phyloP scores from a whole-genome alignment of 129 eudicot species.

The Chrysanthemum makinoi region DNA sequence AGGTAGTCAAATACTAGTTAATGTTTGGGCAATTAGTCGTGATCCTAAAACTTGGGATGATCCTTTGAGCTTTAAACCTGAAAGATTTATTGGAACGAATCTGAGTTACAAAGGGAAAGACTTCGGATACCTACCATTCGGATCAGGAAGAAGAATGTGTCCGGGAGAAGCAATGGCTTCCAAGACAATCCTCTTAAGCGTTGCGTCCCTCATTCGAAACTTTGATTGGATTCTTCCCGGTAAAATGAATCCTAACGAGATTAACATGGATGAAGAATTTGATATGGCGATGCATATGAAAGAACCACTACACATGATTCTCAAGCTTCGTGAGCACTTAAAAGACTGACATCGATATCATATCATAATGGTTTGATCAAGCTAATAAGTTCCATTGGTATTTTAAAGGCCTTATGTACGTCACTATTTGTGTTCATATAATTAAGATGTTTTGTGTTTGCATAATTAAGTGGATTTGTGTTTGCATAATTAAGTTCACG shows the following conservation, averaged over 20 bases:
- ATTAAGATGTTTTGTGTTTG: too few relatives aligned
- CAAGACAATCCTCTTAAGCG: conserved; percentile 11
- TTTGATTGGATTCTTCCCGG: conserved; percentile 26
- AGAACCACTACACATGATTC: conserved; percentile 8
- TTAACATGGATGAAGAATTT: conserved; percentile 8
- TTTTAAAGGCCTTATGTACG: too few relatives aligned
- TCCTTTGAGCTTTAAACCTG: conserved; percentile 18
- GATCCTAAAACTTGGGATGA: conserved; percentile 20
- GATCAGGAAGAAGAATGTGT: conserved; percentile 20
- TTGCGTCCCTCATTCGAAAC: conserved; percentile 20
- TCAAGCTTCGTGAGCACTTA: not conserved
- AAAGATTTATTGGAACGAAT: conserved; percentile 18
- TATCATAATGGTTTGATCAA: too few relatives aligned
- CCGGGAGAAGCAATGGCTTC: conserved; percentile 22
- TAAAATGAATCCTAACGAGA: not conserved
- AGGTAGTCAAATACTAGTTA: conserved; percentile 18
- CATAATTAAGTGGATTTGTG: too few relatives aligned
- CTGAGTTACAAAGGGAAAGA: conserved; percentile 20
- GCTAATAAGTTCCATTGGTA: too few relatives aligned
- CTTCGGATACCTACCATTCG: conserved; percentile 19
- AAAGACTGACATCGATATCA: too few relatives aligned
- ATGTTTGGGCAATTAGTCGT: conserved; percentile 29
- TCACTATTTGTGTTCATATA: too few relatives aligned
- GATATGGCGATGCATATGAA: conserved; percentile 18
- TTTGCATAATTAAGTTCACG: too few relatives aligned